Evolutionary conservation across 805 yeast genomes (phyloP).

Genomic region (Ogataea methylovora): DNA sequence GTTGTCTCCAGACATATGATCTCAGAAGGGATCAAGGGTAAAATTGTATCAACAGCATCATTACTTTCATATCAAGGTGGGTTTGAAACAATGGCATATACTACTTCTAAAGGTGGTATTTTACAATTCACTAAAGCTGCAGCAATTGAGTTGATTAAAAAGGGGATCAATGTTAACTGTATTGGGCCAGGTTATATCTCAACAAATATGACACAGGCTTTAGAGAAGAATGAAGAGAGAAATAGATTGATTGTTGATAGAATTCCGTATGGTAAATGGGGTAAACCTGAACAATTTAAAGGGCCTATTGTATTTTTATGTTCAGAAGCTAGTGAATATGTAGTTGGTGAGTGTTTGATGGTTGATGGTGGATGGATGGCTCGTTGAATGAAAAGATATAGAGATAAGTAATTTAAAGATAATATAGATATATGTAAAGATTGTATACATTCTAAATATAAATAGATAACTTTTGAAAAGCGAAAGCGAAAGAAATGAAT

Average conservation of each 20-base stretch:
- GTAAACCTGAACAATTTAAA: conserved; percentile 39
- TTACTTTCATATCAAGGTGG: conserved; percentile 35
- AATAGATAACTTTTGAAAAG: too few species aligned
- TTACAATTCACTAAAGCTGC: conserved; percentile 28
- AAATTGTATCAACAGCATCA: conserved; percentile 35
- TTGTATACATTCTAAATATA: too few species aligned
- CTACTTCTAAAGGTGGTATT: conserved; percentile 35
- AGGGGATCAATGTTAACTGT: conserved; percentile 40
- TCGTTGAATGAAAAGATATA: conserved; percentile 7
- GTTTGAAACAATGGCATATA: conserved; percentile 28
- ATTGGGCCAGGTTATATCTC: conserved; percentile 42
- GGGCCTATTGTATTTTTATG: conserved; percentile 38
- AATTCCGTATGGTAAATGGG: conserved; percentile 42
- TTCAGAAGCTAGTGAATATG: conserved; percentile 41
- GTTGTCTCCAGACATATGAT: conserved; percentile 30
- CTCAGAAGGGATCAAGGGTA: conserved; percentile 25
- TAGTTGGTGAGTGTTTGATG: conserved; percentile 41
- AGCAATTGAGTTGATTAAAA: conserved; percentile 37
- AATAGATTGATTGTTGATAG: conserved; percentile 25
- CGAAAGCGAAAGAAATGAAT: too few species aligned
- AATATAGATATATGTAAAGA: too few species aligned
- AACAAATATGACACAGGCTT: conserved; percentile 35
- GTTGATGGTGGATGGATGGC: conserved; percentile 53
- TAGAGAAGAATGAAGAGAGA: conserved; percentile 20
- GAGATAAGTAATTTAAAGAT: too few species aligned